phyloP scores from a whole-genome alignment of 2,329 filamentous ascomycete species.

The Fusarium penzigii region DNA sequence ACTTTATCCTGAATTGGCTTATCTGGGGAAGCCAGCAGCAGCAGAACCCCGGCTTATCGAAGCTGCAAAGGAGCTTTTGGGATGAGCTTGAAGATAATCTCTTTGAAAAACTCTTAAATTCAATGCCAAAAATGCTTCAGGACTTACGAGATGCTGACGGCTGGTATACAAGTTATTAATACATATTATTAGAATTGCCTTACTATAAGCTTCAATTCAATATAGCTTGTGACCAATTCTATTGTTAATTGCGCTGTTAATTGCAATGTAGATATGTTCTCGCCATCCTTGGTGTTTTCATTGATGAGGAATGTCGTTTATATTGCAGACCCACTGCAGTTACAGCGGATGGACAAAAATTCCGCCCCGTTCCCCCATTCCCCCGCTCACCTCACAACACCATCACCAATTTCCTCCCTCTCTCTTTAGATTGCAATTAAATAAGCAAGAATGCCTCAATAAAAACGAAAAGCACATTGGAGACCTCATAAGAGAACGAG shows the following conservation, averaged over 20 bases:
- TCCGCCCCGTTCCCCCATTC: not conserved
- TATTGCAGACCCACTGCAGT: not conserved
- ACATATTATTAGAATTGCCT: not conserved
- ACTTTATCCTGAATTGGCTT: not conserved
- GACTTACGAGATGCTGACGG: not conserved
- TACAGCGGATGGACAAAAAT: not conserved
- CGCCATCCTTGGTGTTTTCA: not conserved
- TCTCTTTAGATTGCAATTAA: too few species aligned
- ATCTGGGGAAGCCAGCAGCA: not conserved
- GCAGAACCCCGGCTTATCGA: not conserved
- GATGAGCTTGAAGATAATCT: not conserved
- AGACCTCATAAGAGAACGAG: too few species aligned
- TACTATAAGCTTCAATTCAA: not conserved
- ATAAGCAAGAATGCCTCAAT: too few species aligned
- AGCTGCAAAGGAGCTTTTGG: not conserved
- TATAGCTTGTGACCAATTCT: not conserved
- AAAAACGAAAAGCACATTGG: too few species aligned
- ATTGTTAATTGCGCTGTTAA: not conserved
- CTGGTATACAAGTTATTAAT: conserved; percentile 3
- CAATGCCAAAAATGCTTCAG: not conserved
- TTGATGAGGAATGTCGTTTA: not conserved
- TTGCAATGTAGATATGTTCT: not conserved
- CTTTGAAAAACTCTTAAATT: not conserved
- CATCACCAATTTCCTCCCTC: too few species aligned
- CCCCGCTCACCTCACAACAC: too few species aligned